These are phyloP conservation scores for Chytriomyces sp. DNA, from an alignment of 192 early-diverging fungal genomes.

Conservation along the genomic window DNA sequence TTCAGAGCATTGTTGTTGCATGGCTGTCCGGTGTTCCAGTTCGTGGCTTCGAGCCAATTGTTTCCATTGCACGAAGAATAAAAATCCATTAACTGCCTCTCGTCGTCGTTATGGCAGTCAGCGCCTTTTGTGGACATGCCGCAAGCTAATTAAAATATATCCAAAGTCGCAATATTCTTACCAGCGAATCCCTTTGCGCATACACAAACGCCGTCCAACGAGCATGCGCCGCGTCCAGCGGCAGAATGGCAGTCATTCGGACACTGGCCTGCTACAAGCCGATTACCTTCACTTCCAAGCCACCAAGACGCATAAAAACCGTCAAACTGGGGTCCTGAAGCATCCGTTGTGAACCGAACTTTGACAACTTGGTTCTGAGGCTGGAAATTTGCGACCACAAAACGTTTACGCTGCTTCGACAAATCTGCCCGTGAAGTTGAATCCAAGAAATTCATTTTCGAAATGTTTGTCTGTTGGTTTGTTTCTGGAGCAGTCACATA, in stretches of 20 bases:
- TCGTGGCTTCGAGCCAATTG: neutral
- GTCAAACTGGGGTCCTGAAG: slow-evolving; percentile 28
- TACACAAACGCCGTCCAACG: slow-evolving; percentile 24
- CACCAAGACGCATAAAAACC: slow-evolving; percentile 16
- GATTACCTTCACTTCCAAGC: neutral
- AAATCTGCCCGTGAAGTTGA: neutral
- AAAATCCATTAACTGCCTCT: neutral
- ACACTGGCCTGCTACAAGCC: neutral
- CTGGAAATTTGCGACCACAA: neutral
- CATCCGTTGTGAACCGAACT: slow-evolving; percentile 13
- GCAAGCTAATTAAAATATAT: neutral
- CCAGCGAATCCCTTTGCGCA: slow-evolving; percentile 19
- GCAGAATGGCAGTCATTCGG: slow-evolving; percentile 6
- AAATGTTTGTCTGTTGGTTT: neutral
- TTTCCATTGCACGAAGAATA: slow-evolving; percentile 12
- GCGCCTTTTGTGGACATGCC: neutral
- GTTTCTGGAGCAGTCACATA: neutral
- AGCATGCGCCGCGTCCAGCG: slow-evolving; percentile 16
- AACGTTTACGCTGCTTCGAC: neutral
- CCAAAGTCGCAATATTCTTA: neutral
- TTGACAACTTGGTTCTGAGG: slow-evolving; percentile 5
- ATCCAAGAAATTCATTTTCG: neutral
- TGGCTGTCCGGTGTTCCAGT: slow-evolving; percentile 4
- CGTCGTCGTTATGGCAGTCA: slow-evolving; percentile 28
- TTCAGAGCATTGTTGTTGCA: neutral